Evolutionary conservation across 768 basidiomycete genomes (phyloP).

Genomic region (Thelephora aurantiotincta): DNA sequence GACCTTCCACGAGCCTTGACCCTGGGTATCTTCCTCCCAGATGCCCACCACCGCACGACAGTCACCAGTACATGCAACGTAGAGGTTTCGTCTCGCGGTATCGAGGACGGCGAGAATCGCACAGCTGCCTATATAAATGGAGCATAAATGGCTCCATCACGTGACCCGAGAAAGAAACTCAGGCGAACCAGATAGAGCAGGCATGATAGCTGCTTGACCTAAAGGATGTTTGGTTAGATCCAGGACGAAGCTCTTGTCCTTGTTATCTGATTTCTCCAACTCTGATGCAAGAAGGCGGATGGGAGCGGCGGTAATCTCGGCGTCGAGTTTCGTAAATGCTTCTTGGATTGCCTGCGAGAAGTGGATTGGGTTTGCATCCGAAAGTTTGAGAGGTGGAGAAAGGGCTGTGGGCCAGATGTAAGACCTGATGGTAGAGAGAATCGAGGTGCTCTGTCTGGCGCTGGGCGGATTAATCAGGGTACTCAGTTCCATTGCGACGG

Average conservation of each 20-base stretch:
- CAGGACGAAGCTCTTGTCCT: constrained; percentile 34
- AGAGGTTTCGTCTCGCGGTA: constrained; percentile 66
- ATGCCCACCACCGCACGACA: constrained; percentile 92
- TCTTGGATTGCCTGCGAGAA: constrained; percentile 56
- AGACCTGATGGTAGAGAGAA: constrained; percentile 25
- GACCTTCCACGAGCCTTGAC: constrained; percentile 71
- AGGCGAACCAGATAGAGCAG: constrained; percentile 60
- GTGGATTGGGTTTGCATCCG: constrained; percentile 32
- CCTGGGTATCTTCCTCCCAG: constrained; percentile 57
- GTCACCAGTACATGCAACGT: constrained; percentile 88
- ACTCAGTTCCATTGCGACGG: constrained; percentile 65
- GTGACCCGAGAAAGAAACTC: background rate
- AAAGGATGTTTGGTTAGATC: constrained; percentile 62
- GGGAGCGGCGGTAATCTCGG: constrained; percentile 70
- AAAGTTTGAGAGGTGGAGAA: constrained; percentile 11
- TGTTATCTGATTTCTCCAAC: constrained; percentile 34
- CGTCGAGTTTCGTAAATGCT: constrained; percentile 75
- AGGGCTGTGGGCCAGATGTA: constrained; percentile 20
- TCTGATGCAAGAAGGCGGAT: constrained; percentile 52
- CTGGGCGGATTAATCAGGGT: constrained; percentile 28
- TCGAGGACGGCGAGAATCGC: constrained; percentile 84
- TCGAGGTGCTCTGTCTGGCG: constrained; percentile 3
- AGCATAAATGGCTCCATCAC: constrained; percentile 6
- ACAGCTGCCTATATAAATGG: constrained; percentile 53
- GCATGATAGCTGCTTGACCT: constrained; percentile 57